Base-by-base conservation (phyloP, 2,329 filamentous ascomycete genomes). In the Cordyceps fumosorosea region DNA sequence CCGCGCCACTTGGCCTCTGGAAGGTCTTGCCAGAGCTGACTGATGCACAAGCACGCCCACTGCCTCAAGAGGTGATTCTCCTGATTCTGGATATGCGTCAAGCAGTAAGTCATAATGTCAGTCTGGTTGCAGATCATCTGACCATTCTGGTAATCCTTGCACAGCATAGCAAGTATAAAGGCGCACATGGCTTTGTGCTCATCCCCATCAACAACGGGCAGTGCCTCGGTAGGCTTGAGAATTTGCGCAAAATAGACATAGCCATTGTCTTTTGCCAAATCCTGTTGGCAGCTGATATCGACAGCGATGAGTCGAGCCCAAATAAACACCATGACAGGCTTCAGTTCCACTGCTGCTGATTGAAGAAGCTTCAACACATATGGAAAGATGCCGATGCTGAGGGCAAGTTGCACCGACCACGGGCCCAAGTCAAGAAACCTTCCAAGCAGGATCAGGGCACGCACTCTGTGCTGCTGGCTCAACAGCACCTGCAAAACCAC, bases 101-200 rank as follows among this genome's bases (percentile, higher is more conserved):
- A 78, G 71, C 93, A 98, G 68, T 89, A 93, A 44, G 89, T 87
- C 79, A 98, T 93, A 65, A 98, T 88, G 66, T 96, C 93, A 0
- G 89, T 90, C 67, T 91, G 90, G 67, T 97, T 88, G 72, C 93
- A 97, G 12, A 96, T 93, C 56, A 89, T 89, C 74, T 97, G 93
- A 2, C 93, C 95, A 65, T 95, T 91, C 66, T 89, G 89, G 75
- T 96, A 96, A 66, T 90, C 90, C 72, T 95, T 96, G 84, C 95
- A 99, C 65, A 99, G 91, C 84, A 97, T 96, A 29, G 93, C 90
- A 48, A 98, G 85, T 65, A 99, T 96, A 72, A 99, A 99, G 1
- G 95, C 93, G 73, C 95, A 98, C 95, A 99, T 99, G 50, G 95
- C 95, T 71, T 96, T 91, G 78, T 99, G 95, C 76, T 98, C 95